phyloP scores from a whole-genome alignment of 257 asterid species.

The Solanum clarkiae region DNA sequence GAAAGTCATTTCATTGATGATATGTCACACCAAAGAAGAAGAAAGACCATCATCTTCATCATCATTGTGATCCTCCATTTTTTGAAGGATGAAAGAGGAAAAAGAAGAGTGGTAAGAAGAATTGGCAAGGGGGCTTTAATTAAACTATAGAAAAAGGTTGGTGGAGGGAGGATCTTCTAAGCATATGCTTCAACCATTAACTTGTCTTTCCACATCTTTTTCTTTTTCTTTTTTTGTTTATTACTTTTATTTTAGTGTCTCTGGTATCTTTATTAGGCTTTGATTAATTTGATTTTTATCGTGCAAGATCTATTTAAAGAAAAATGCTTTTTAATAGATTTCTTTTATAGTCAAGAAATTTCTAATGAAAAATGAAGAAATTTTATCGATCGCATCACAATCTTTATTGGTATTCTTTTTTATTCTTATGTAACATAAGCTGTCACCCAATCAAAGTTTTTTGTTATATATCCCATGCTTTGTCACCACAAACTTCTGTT shows the following conservation, averaged over 20 bases:
- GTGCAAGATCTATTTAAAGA: background rate
- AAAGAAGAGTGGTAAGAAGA: background rate
- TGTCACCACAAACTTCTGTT: background rate
- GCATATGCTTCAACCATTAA: slow-evolving; percentile 6
- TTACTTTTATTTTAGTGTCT: background rate
- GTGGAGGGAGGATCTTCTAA: slow-evolving; percentile 4
- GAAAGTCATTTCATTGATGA: background rate
- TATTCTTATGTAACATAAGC: background rate
- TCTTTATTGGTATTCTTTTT: background rate
- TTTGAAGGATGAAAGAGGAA: background rate
- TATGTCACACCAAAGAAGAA: background rate
- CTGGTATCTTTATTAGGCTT: accelerated
- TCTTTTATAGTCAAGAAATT: background rate
- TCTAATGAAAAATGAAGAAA: background rate
- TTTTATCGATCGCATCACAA: background rate
- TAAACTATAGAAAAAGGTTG: background rate
- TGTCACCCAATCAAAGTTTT: background rate
- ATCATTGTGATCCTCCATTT: background rate
- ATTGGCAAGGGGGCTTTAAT: background rate
- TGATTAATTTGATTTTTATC: accelerated
- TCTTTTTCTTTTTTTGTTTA: background rate
- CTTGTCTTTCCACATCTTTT: background rate
- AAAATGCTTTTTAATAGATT: accelerated
- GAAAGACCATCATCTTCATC: background rate
- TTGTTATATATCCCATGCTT: background rate